These are phyloP conservation scores for Lathyrus aphaca DNA, from an alignment of 306 rosid genomes.

Conservation along the genomic window DNA sequence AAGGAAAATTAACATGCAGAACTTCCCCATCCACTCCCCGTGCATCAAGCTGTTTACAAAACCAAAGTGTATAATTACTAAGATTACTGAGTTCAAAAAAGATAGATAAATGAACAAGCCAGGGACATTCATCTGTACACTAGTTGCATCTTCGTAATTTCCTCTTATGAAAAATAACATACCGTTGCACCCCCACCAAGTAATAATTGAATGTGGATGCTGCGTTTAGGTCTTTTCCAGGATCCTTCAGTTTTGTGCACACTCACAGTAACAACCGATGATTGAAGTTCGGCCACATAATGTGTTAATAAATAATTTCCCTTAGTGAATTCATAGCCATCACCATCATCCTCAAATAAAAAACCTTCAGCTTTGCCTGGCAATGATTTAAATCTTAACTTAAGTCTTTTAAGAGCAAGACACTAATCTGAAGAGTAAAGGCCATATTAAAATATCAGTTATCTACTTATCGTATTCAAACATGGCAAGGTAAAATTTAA, in stretches of 20 bases:
- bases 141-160: constrained; percentile 28
- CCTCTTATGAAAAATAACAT: constrained; percentile 38
- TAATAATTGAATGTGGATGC: constrained; percentile 70
- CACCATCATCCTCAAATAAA: constrained; percentile 89
- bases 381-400: constrained; percentile 35
- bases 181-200: constrained; percentile 92
- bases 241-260: constrained; percentile 73
- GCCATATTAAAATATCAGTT: constrained; percentile 24
- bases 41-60: constrained; percentile 62
- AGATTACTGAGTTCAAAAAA: constrained; percentile 17
- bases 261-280: constrained; percentile 66
- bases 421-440: constrained; percentile 21
- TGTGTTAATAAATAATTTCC: constrained; percentile 78
- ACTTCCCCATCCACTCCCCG: constrained; percentile 88
- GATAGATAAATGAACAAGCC: constrained; percentile 23
- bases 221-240: constrained; percentile 80
- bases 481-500: constrained; percentile 26
- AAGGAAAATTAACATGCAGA: constrained; percentile 65
- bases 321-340: constrained; percentile 80
- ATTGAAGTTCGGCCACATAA: constrained; percentile 73
- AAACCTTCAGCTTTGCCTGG: constrained; percentile 91
- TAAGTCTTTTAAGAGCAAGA: constrained; percentile 12
- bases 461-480: constrained; percentile 10
- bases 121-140: constrained; percentile 15
- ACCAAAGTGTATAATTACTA: constrained; percentile 20